Conservation (phyloP, 1,139 yeast genomes). For the Fermentozyma sake region DNA sequence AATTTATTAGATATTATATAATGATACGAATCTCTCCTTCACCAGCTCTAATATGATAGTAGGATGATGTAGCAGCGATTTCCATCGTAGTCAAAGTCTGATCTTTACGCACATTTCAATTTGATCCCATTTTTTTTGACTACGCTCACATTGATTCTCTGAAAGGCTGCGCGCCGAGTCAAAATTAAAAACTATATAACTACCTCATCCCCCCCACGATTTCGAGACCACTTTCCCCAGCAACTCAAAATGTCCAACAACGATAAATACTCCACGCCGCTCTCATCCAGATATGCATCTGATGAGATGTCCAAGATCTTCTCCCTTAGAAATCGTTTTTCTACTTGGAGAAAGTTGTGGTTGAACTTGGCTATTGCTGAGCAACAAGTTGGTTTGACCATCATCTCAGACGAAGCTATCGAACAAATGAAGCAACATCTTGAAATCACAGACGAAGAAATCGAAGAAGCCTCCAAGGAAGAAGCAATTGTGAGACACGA, state of each 20-base stretch:
- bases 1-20: too few relatives aligned
- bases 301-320: constrained; percentile 93
- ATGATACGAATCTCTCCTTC: too few relatives aligned
- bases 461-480: constrained; percentile 81
- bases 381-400: constrained; percentile 77
- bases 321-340: constrained; percentile 88
- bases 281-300: constrained; percentile 95
- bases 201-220: too few relatives aligned
- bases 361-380: constrained; percentile 93
- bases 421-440: constrained; percentile 77
- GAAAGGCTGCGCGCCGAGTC: too few relatives aligned
- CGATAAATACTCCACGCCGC: constrained; percentile 85
- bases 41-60: too few relatives aligned
- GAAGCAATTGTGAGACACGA: constrained; percentile 99
- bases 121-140: too few relatives aligned
- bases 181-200: too few relatives aligned
- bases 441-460: constrained; percentile 87
- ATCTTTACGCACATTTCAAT: too few relatives aligned
- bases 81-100: too few relatives aligned
- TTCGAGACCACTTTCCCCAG: too few relatives aligned
- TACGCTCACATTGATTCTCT: too few relatives aligned
- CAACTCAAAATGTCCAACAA: constrained; percentile 24
- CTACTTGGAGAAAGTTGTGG: constrained; percentile 99
- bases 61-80: too few relatives aligned
- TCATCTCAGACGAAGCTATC: constrained; percentile 87